Percentiles rank a stretch among this genome's conserved stretches.
Conservation (phyloP, 2,329 filamentous ascomycete genomes). For the Orbilia quercus region DNA sequence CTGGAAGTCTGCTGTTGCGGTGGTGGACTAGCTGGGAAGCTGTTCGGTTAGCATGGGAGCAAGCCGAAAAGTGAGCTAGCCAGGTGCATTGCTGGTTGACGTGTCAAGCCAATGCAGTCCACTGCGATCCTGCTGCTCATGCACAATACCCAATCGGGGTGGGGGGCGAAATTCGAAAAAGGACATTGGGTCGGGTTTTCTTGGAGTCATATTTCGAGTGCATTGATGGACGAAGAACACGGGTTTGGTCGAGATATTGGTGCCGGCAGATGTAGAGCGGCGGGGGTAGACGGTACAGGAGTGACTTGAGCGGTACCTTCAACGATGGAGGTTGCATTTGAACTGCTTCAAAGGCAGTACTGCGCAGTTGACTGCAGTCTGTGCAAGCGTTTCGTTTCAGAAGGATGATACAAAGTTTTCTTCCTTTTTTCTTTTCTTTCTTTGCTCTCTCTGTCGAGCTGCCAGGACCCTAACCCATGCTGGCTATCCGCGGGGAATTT, state of each 20-base stretch:
- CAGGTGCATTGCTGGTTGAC: constrained; percentile 54
- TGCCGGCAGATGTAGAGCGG: constrained; percentile 18
- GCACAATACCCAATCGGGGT: constrained; percentile 47
- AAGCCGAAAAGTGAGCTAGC: constrained; percentile 29
- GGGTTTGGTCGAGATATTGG: constrained; percentile 18
- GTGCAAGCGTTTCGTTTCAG: constrained; percentile 54
- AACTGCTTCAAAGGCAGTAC: background rate
- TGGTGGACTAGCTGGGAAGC: constrained; percentile 7
- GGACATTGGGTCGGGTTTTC: too few relatives aligned
- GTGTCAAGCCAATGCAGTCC: constrained; percentile 56
- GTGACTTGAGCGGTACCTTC: constrained; percentile 4
- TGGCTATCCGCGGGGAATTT: constrained; percentile 57
- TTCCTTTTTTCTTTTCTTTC: constrained; percentile 16
- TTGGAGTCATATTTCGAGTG: too few relatives aligned
- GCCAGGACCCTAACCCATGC: constrained; percentile 32
- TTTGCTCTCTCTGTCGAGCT: background rate
- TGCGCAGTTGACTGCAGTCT: background rate
- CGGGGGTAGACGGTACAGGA: constrained; percentile 11
- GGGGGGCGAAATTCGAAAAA: constrained; percentile 14
- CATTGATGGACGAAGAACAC: background rate
- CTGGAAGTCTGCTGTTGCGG: background rate
- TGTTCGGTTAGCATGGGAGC: constrained; percentile 36
- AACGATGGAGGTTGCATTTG: too few relatives aligned
- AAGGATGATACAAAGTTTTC: constrained; percentile 50
- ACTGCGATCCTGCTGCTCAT: constrained; percentile 48